Evolutionary conservation across 169 alveolate species (phyloP).

Genomic region (Plasmodium inui): DNA sequence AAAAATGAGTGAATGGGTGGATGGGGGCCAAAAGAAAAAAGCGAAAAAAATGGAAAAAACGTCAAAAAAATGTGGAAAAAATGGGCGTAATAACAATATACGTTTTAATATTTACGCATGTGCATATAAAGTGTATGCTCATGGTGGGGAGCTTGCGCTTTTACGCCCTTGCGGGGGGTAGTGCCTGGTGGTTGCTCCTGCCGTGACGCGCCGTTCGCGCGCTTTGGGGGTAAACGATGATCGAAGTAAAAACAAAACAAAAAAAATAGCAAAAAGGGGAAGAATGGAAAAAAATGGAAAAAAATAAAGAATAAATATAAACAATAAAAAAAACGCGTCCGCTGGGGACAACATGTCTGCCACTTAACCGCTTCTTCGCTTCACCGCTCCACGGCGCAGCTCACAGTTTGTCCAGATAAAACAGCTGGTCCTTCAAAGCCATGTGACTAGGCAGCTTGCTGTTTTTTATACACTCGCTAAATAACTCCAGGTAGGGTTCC

Average conservation of each 20-base stretch:
- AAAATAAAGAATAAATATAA: too few relatives aligned
- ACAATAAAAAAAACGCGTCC: neutral
- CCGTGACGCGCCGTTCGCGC: neutral
- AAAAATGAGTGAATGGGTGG: neutral
- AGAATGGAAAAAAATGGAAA: too few relatives aligned
- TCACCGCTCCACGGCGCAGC: neutral
- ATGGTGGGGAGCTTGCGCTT: neutral
- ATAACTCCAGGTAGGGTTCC: slow-evolving; percentile 69
- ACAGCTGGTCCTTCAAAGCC: slow-evolving; percentile 46
- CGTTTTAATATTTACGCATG: neutral
- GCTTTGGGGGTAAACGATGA: neutral
- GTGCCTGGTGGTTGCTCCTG: neutral
- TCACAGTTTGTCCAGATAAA: slow-evolving; percentile 54
- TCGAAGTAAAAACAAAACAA: neutral
- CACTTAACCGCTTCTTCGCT: neutral
- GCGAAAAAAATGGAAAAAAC: neutral
- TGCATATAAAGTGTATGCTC: neutral
- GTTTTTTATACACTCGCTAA: slow-evolving; percentile 63
- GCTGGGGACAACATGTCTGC: neutral
- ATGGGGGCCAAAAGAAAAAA: neutral
- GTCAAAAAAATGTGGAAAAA: neutral
- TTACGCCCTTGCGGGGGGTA: neutral
- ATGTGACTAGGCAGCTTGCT: slow-evolving; percentile 57
- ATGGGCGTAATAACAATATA: neutral
- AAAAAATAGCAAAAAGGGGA: neutral